A percentile compares a stretch with the other conserved stretches of the same genome.
phyloP scores from a whole-genome alignment of 345 rosid genomes.

The Atalantia buxifolia region DNA sequence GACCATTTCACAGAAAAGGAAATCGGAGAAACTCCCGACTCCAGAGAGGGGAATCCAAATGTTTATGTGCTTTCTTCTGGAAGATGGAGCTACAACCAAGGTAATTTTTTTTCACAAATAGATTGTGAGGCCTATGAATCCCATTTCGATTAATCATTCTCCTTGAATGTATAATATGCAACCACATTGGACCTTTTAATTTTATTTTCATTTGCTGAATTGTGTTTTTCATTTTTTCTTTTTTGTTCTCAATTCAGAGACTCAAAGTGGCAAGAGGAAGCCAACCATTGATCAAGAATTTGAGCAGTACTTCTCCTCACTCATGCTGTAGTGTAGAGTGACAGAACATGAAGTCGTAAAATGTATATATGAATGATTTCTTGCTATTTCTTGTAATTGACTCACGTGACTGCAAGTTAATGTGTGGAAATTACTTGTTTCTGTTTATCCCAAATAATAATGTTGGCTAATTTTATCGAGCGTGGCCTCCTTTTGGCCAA shows the following conservation, averaged over 20 bases:
- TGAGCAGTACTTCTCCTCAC: constrained; percentile 78
- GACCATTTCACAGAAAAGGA: constrained; percentile 47
- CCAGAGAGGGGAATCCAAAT: constrained; percentile 34
- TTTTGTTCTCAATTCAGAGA: constrained; percentile 38
- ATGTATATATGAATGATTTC: background rate
- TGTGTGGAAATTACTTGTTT: background rate
- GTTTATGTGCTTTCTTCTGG: constrained; percentile 62
- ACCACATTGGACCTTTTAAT: background rate
- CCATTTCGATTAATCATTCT: background rate
- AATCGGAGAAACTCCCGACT: constrained; percentile 34
- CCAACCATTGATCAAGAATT: constrained; percentile 95
- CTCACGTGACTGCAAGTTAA: background rate
- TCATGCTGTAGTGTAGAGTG: constrained; percentile 54
- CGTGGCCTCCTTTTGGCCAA: background rate
- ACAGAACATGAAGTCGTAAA: background rate
- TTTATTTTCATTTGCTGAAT: background rate
- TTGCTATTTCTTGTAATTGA: background rate
- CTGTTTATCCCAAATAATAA: background rate
- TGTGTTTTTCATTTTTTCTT: background rate
- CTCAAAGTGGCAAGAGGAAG: constrained; percentile 34
- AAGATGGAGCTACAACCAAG: constrained; percentile 61
- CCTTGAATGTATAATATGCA: background rate
- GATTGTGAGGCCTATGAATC: background rate
- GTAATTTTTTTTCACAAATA: constrained; percentile 24
- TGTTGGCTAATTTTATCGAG: constrained; percentile 1